Evolutionary conservation across 163 green algal genomes (phyloP), one percentile per base, ranked within the genome.

Genomic region (Prototheca cutis): DNA sequence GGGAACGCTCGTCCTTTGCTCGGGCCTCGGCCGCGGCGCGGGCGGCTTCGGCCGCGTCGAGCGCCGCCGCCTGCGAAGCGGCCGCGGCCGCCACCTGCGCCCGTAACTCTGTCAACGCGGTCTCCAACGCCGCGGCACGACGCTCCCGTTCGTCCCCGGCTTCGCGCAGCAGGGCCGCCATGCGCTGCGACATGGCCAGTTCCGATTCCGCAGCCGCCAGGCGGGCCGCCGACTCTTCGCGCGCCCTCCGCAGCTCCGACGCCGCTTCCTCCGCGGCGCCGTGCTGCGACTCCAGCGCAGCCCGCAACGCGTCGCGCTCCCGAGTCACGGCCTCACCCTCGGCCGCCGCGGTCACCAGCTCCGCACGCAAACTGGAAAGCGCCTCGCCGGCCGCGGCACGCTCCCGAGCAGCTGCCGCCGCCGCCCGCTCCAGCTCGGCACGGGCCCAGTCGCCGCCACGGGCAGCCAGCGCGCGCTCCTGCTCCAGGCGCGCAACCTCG

Each of bases 151-250:
- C 75, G 55, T 83, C 79, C n/a, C 59, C 54, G 17, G 54, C 75
- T 49, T 85, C 71, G n/a, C 79, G 76, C 56, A 83, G 77, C 54
- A 89, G 70, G 27, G 68, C 48, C 2, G 61, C 66, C 74, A 89
- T 76, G 54, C 70, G 68, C 33, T 83, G 73, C 19, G 63, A 62
- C 30, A 77, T 77, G 23, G 59, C 69, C 32, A 79, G 29, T 65
- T 84, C 79, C 34, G 76, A 62, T 52, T 80, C 66, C 24, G 66
- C 73, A 17, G 48, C 17, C 62, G 75, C 71, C 27, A 68, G 61
- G 21, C 55, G 56, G 15, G 48, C 31, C 18, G 70, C 67, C 6
- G 66, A 59, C 42, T 78, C 72, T 42, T 70, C 65, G 36, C 58
- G 61, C 53, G 48, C 63, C 0, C 40, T 42, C 10, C 53, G 58